These are phyloP conservation scores for Leptodermis oblonga DNA, from an alignment of 257 asterid genomes.

Conservation along the genomic window DNA sequence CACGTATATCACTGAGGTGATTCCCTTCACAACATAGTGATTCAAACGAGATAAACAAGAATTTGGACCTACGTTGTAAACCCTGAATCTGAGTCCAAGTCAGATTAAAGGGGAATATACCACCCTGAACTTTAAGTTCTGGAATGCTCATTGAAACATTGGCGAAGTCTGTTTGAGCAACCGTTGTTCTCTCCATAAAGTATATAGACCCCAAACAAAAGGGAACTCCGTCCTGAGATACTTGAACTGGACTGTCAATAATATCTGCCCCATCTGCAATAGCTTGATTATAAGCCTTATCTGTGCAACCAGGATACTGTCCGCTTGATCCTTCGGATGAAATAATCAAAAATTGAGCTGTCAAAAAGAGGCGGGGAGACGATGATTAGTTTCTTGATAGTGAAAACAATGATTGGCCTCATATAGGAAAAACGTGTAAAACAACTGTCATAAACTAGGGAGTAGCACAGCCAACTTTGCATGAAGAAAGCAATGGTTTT, in stretches of 20 bases:
- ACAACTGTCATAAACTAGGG: background rate
- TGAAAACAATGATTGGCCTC: background rate
- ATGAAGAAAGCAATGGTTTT: conserved; percentile 15
- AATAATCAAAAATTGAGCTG: conserved; percentile 51
- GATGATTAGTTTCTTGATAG: background rate
- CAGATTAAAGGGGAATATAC: conserved; percentile 57
- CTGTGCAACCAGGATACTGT: conserved; percentile 73
- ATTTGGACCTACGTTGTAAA: conserved; percentile 48
- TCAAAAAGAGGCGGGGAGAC: conserved; percentile 11
- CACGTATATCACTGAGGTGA: background rate
- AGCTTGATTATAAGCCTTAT: conserved; percentile 58
- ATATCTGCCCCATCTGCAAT: conserved; percentile 67
- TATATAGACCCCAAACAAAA: conserved; percentile 74
- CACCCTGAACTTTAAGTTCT: conserved; percentile 39
- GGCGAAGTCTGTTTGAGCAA: conserved; percentile 33
- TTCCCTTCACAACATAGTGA: background rate
- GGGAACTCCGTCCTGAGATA: conserved; percentile 59
- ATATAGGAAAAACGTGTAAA: background rate
- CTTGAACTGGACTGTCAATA: conserved; percentile 79
- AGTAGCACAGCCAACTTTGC: background rate
- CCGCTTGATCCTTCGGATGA: conserved; percentile 88
- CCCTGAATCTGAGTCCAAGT: conserved; percentile 59
- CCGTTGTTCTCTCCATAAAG: conserved; percentile 47
- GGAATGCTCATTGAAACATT: conserved; percentile 31
- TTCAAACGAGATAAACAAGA: background rate